Percentiles rank a stretch among this genome's conserved stretches.
Evolutionary conservation across 495 filamentous ascomycete species (phyloP).

Genomic region (Poronia punctata): DNA sequence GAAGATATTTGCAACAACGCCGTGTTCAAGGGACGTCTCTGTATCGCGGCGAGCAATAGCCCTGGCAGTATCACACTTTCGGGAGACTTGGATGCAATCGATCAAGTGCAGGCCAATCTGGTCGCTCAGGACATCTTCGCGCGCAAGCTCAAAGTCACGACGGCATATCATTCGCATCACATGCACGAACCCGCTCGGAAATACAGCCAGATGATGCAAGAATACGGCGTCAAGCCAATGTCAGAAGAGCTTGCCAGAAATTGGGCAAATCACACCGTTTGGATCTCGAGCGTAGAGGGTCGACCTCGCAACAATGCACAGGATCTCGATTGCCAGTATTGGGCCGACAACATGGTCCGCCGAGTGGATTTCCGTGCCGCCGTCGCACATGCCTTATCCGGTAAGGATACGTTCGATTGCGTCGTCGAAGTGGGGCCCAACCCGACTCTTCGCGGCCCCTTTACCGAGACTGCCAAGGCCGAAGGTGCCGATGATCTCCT

Average conservation of each 20-base stretch:
- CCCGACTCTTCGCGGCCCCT: constrained; percentile 44
- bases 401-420: constrained; percentile 31
- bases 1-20: constrained; percentile 19
- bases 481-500: constrained; percentile 17
- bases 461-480: constrained; percentile 33
- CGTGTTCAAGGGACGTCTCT: constrained; percentile 23
- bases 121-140: constrained; percentile 30
- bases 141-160: constrained; percentile 37
- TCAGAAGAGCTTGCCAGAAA: too few relatives aligned
- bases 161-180: constrained; percentile 57
- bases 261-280: constrained; percentile 23
- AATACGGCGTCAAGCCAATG: constrained; percentile 18
- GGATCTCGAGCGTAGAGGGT: constrained; percentile 37
- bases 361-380: constrained; percentile 53
- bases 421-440: constrained; percentile 54
- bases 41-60: constrained; percentile 38
- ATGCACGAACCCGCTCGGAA: constrained; percentile 39
- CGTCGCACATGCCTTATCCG: constrained; percentile 29
- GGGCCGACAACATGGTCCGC: constrained; percentile 52
- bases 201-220: constrained; percentile 32
- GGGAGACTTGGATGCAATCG: constrained; percentile 33
- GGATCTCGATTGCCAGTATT: constrained; percentile 39
- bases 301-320: constrained; percentile 4
- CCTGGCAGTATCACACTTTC: constrained; percentile 35
- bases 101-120: constrained; percentile 27